A percentile compares a stretch with the other conserved stretches of the same genome.
phyloP scores from a whole-genome alignment of 495 filamentous ascomycete genomes.

The Pseudoneurospora amorphoporcata region DNA sequence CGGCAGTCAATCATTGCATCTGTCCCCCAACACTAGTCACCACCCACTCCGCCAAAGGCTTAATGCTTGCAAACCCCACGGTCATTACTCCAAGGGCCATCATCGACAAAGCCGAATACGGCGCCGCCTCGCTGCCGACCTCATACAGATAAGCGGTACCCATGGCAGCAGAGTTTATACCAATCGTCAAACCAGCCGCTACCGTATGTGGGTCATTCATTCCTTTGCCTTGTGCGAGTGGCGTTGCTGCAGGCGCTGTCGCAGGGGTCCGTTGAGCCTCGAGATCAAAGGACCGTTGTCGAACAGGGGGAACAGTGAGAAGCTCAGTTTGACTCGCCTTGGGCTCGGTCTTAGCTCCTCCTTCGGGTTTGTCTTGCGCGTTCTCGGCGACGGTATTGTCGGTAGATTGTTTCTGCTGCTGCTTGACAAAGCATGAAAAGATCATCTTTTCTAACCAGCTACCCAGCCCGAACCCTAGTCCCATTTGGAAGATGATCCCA shows the following conservation, averaged over 20 bases:
- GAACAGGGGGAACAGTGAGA: background rate
- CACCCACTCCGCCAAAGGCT: constrained; percentile 18
- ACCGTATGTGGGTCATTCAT: constrained; percentile 21
- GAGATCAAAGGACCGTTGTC: background rate
- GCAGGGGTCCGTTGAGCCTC: background rate
- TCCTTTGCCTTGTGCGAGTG: background rate
- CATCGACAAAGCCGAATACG: constrained; percentile 39
- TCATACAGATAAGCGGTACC: constrained; percentile 40
- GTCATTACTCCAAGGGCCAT: constrained; percentile 37
- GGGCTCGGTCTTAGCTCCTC: background rate
- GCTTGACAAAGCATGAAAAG: background rate
- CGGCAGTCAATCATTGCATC: background rate
- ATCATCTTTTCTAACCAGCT: constrained; percentile 24
- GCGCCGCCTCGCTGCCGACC: constrained; percentile 32
- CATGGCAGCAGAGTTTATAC: constrained; percentile 42
- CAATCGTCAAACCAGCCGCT: constrained; percentile 34
- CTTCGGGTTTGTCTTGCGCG: background rate
- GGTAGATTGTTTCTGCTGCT: background rate
- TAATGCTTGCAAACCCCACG: constrained; percentile 31
- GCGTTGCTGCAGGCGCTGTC: background rate
- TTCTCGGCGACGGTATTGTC: background rate
- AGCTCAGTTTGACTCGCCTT: background rate
- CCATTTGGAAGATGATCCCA: constrained; percentile 37
- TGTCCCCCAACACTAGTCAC: constrained; percentile 1
- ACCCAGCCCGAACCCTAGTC: constrained; percentile 21